Evolutionary conservation across 2,329 filamentous ascomycete genomes (phyloP).

Genomic region (Ceratocystis eucalypticola): DNA sequence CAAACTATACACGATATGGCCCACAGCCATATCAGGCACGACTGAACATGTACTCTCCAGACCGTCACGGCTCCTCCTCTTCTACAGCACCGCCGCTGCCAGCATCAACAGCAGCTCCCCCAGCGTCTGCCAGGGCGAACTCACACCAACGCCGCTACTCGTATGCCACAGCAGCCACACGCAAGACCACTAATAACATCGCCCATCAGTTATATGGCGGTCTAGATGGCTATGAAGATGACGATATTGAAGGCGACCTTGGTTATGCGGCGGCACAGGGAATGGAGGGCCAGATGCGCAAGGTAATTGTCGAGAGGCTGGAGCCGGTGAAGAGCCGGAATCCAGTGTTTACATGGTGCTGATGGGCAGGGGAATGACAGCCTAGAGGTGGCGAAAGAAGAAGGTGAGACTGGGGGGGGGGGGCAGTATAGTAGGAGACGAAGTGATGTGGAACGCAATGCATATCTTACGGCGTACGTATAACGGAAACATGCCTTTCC

Average conservation of each 20-base stretch:
- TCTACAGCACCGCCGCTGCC: not conserved
- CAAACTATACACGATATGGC: conserved; percentile 18
- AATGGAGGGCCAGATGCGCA: conserved; percentile 79
- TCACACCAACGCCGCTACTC: conserved; percentile 38
- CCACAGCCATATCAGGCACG: conserved; percentile 31
- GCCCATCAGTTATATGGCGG: conserved; percentile 40
- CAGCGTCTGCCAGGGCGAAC: conserved; percentile 22
- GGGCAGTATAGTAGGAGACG: not conserved
- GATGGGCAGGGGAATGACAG: conserved; percentile 23
- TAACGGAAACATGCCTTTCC: not conserved
- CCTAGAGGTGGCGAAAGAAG: not conserved
- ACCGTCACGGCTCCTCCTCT: conserved; percentile 28
- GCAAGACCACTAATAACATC: conserved; percentile 37
- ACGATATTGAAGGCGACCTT: conserved; percentile 79
- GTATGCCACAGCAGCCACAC: conserved; percentile 36
- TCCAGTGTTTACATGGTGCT: conserved; percentile 97
- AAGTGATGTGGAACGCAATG: not conserved
- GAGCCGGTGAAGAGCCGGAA: conserved; percentile 93
- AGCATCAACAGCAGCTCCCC: conserved; percentile 26
- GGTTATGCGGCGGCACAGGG: conserved; percentile 90
- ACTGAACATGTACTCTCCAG: conserved; percentile 34
- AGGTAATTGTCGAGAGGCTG: conserved; percentile 90
- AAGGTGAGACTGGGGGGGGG: not conserved
- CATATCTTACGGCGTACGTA: not conserved
- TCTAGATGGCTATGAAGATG: conserved; percentile 51